These are phyloP conservation scores for Penicillium thymicola DNA, from an alignment of 2,329 filamentous ascomycete genomes.

Conservation along the genomic window DNA sequence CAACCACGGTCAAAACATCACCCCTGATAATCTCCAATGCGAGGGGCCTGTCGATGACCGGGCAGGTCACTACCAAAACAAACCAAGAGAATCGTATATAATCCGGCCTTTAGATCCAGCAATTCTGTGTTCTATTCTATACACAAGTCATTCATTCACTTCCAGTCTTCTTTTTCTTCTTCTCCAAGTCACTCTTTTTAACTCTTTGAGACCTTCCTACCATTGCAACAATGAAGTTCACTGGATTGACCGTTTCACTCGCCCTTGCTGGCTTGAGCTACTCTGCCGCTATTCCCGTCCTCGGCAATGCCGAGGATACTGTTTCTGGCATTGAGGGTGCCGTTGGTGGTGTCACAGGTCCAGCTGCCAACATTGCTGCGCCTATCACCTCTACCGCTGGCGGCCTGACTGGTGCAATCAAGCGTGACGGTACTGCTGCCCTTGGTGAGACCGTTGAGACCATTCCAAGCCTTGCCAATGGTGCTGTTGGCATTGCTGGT, in stretches of 20 bases:
- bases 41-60: conserved; percentile 13
- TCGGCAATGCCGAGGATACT: conserved; percentile 3
- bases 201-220: neutral
- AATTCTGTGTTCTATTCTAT: neutral
- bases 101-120: conserved; percentile 3
- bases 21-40: conserved; percentile 15
- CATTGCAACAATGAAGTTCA: conserved; percentile 36
- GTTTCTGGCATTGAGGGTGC: conserved; percentile 7
- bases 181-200: conserved; percentile 25
- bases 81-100: conserved; percentile 24
- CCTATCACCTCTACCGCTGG: neutral
- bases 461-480: conserved; percentile 13
- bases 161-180: conserved; percentile 3
- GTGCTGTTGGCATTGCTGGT: conserved; percentile 12
- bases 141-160: conserved; percentile 20
- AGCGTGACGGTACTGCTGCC: conserved; percentile 8
- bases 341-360: neutral
- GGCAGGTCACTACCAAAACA: conserved; percentile 14
- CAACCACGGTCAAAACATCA: conserved; percentile 4
- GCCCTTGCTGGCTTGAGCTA: conserved; percentile 31
- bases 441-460: neutral
- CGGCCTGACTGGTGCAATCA: neutral
- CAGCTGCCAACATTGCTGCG: neutral
- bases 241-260: conserved; percentile 32
- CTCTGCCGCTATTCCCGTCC: conserved; percentile 28